A percentile compares a stretch with the other conserved stretches of the same genome.
These are phyloP conservation scores for Lipomyces kockii DNA, from an alignment of 805 yeast genomes.

Conservation along the genomic window DNA sequence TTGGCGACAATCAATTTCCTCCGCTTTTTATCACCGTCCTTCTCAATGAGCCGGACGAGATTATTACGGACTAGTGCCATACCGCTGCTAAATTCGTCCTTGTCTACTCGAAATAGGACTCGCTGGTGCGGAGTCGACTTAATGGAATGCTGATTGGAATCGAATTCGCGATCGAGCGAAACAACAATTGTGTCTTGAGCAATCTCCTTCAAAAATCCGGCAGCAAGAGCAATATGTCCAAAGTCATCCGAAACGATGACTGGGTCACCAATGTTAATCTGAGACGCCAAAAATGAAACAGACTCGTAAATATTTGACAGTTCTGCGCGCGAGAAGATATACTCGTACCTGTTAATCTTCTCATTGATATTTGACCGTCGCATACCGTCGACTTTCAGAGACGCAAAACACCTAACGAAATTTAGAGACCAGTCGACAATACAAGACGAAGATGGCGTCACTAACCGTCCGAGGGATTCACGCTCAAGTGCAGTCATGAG, in stretches of 20 bases:
- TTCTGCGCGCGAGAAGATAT: slow-evolving; percentile 17
- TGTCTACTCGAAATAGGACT: slow-evolving; percentile 67
- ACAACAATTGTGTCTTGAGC: slow-evolving; percentile 53
- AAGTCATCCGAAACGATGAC: slow-evolving; percentile 77
- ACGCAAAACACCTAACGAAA: slow-evolving; percentile 48
- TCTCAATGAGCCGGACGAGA: slow-evolving; percentile 66
- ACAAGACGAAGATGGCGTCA: not conserved
- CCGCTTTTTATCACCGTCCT: slow-evolving; percentile 52
- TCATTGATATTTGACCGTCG: not conserved
- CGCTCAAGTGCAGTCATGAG: slow-evolving; percentile 60
- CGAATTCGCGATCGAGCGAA: slow-evolving; percentile 58
- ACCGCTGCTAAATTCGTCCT: slow-evolving; percentile 75
- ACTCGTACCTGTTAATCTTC: slow-evolving; percentile 16
- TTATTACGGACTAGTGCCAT: slow-evolving; percentile 79
- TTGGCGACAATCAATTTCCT: slow-evolving; percentile 60
- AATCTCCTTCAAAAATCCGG: slow-evolving; percentile 59
- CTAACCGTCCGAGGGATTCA: slow-evolving; percentile 61
- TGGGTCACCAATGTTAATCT: slow-evolving; percentile 62
- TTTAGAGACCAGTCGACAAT: slow-evolving; percentile 21
- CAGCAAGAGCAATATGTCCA: slow-evolving; percentile 76
- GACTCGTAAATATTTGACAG: slow-evolving; percentile 9
- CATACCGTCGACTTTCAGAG: slow-evolving; percentile 49
- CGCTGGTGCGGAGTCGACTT: slow-evolving; percentile 7
- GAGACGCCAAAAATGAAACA: slow-evolving; percentile 48
- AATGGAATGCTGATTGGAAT: slow-evolving; percentile 1